These are phyloP conservation scores for Secale cereale DNA, from an alignment of 176 grass and related monocot genomes.

Conservation along the genomic window DNA sequence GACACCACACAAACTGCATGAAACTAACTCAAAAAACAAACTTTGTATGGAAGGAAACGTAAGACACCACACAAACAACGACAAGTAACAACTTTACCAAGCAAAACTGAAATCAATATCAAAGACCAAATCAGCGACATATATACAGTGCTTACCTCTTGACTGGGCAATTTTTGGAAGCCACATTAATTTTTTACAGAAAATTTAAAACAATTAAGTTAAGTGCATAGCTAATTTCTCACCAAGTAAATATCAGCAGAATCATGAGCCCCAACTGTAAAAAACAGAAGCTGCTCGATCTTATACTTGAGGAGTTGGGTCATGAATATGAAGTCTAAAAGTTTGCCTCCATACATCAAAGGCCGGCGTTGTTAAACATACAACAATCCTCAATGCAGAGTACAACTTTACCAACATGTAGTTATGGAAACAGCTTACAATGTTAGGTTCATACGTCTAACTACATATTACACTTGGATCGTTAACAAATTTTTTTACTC, in stretches of 20 bases:
- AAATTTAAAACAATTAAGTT: neutral
- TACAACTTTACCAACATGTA: neutral
- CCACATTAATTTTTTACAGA: neutral
- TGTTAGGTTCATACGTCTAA: neutral
- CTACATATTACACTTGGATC: neutral
- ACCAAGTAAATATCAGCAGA: neutral
- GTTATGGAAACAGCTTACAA: neutral
- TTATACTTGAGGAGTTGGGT: neutral
- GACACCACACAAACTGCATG: neutral
- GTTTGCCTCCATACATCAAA: neutral
- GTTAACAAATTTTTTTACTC: neutral
- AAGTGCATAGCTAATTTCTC: neutral
- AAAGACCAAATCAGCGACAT: neutral
- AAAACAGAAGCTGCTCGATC: neutral
- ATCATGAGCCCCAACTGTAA: neutral
- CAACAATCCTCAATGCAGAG: neutral
- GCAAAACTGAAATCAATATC: neutral
- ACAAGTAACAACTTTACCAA: neutral
- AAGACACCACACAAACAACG: conserved; percentile 13
- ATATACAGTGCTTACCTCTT: conserved; percentile 54
- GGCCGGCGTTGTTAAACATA: neutral
- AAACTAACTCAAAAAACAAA: neutral
- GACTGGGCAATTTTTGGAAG: conserved; percentile 88
- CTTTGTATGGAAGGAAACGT: neutral
- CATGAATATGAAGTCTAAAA: neutral